Conservation (phyloP, 352 stramenopile species). For the Pythium brachiatum region DNA sequence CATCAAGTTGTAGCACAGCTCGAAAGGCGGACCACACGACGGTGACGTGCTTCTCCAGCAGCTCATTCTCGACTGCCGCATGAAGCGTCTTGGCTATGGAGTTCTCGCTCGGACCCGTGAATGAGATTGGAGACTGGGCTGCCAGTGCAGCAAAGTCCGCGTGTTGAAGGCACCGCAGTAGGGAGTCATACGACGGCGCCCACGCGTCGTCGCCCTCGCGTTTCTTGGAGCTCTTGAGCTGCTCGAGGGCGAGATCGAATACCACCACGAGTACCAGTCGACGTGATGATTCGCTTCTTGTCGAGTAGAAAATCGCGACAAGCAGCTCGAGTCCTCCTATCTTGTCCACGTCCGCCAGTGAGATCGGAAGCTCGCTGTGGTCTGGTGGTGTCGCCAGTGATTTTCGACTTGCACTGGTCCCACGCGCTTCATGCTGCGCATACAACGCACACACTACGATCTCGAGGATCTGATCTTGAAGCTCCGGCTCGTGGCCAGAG, state of each 20-base stretch:
- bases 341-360: conserved; percentile 30
- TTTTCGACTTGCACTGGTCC: not conserved
- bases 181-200: conserved; percentile 2
- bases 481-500: not conserved
- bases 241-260: conserved; percentile 21
- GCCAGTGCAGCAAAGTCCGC: conserved; percentile 9
- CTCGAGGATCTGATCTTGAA: conserved; percentile 7
- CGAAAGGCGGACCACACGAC: conserved; percentile 40
- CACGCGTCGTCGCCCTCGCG: not conserved
- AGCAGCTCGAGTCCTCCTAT: conserved; percentile 33
- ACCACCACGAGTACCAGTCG: conserved; percentile 23
- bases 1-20: conserved; percentile 24
- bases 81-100: conserved; percentile 29
- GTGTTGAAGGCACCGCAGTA: conserved; percentile 14
- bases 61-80: conserved; percentile 10
- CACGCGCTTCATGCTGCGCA: not conserved
- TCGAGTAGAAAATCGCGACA: conserved; percentile 36
- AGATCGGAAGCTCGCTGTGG: conserved; percentile 1
- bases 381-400: not conserved
- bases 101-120: conserved; percentile 5
- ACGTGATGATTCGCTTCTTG: conserved; percentile 18
- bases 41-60: conserved; percentile 40
- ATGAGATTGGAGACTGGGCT: conserved; percentile 1
- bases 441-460: conserved; percentile 9
- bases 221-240: conserved; percentile 9